Evolutionary conservation across 352 stramenopile species (phyloP).

Genomic region (Pythium brachiatum): DNA sequence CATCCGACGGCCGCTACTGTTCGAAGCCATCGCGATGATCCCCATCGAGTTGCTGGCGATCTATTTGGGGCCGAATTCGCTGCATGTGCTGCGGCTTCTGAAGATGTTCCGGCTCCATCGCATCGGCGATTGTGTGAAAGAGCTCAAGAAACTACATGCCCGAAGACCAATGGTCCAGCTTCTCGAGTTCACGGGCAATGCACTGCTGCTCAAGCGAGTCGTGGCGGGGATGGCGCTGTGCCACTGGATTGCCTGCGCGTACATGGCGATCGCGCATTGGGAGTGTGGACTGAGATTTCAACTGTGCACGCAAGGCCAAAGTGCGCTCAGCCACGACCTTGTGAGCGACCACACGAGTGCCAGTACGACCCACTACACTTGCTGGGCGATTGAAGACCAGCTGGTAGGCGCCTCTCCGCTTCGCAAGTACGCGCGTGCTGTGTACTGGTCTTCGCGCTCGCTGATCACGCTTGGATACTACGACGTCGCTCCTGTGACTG

Average conservation of each 20-base stretch:
- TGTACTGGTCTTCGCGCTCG: constrained; percentile 60
- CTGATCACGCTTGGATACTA: constrained; percentile 62
- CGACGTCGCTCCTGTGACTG: constrained; percentile 49
- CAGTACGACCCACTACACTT: constrained; percentile 31
- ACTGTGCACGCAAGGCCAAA: constrained; percentile 37
- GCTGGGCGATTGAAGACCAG: constrained; percentile 70
- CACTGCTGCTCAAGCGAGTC: constrained; percentile 49
- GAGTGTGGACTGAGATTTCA: constrained; percentile 64
- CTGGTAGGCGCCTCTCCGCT: constrained; percentile 40
- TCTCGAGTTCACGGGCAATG: constrained; percentile 57
- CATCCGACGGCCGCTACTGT: constrained; percentile 36
- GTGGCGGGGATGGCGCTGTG: constrained; percentile 40
- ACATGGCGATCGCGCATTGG: constrained; percentile 64
- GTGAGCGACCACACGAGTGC: background rate
- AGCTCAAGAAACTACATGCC: constrained; percentile 50
- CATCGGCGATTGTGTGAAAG: constrained; percentile 36
- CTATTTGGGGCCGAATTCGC: constrained; percentile 40
- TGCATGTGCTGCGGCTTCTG: constrained; percentile 51
- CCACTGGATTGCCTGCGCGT: constrained; percentile 61
- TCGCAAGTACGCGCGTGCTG: constrained; percentile 52
- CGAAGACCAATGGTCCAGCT: constrained; percentile 39
- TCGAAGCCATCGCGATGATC: constrained; percentile 48
- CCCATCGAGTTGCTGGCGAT: constrained; percentile 51
- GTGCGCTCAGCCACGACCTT: background rate
- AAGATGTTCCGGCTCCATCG: constrained; percentile 63